Conservation (phyloP, 2,329 filamentous ascomycete genomes). For the Cadophora luteo-olivacea region DNA sequence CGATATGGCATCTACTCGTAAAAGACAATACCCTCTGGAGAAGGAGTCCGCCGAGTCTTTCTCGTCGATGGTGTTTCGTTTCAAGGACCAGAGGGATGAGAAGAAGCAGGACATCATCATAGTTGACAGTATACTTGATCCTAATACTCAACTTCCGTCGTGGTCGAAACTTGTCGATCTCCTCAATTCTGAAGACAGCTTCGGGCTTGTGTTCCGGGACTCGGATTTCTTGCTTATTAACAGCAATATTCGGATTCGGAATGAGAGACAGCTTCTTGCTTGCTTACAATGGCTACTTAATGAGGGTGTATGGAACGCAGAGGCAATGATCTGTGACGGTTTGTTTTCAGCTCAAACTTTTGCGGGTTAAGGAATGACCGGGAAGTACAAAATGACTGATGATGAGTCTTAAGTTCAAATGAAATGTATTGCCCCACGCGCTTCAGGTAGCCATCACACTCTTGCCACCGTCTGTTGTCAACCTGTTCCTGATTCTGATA, state of each 20-base stretch:
- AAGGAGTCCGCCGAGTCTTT: slow-evolving; percentile 5
- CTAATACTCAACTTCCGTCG: slow-evolving; percentile 22
- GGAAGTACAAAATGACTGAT: not conserved
- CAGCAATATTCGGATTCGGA: slow-evolving; percentile 25
- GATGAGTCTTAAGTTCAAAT: not conserved
- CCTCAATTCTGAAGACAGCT: slow-evolving; percentile 22
- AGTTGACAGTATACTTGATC: slow-evolving; percentile 27
- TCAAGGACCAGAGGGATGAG: slow-evolving; percentile 14
- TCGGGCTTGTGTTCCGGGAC: slow-evolving; percentile 25
- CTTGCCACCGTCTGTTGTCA: slow-evolving; percentile 53
- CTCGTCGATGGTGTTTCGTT: slow-evolving; percentile 31
- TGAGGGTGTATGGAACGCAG: slow-evolving; percentile 23
- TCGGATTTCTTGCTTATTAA: slow-evolving; percentile 29
- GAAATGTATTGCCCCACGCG: not conserved
- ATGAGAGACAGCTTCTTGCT: slow-evolving; percentile 31
- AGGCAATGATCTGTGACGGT: slow-evolving; percentile 23
- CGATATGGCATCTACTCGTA: not conserved
- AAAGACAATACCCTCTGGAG: not conserved
- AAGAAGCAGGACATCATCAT: slow-evolving; percentile 31
- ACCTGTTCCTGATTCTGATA: slow-evolving; percentile 48
- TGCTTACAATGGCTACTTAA: slow-evolving; percentile 32
- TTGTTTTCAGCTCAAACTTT: not conserved
- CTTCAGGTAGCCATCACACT: slow-evolving; percentile 44
- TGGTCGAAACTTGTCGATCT: slow-evolving; percentile 29
- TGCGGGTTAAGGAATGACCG: not conserved